Percentiles rank a stretch among this genome's conserved stretches.
Conservation (phyloP, 805 yeast species). For the Yamadazyma sp. region DNA sequence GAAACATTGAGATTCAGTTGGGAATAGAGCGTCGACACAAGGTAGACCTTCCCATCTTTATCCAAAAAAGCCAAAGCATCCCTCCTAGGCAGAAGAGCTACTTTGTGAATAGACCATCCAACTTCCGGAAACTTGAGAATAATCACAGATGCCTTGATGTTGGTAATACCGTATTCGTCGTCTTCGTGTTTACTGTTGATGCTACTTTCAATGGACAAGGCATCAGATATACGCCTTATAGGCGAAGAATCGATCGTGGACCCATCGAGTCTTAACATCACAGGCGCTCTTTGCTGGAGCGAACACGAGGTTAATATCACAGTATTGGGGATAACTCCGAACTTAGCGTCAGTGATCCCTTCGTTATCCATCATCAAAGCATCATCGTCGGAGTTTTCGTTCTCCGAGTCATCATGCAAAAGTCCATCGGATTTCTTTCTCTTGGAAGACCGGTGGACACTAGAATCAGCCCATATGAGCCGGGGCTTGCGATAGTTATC, state of each 20-base stretch:
- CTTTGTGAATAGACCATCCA: conserved; percentile 74
- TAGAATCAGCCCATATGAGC: conserved; percentile 37
- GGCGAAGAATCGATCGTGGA: conserved; percentile 48
- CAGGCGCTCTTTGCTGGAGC: conserved; percentile 31
- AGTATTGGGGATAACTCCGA: conserved; percentile 44
- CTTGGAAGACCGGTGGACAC: conserved; percentile 15
- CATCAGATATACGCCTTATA: conserved; percentile 10
- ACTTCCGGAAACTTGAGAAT: conserved; percentile 68
- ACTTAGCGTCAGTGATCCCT: conserved; percentile 78
- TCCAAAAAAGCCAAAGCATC: conserved; percentile 82
- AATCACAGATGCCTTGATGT: conserved; percentile 35
- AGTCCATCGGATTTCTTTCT: conserved; percentile 18
- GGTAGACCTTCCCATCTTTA: conserved; percentile 71
- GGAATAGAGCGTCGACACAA: conserved; percentile 59
- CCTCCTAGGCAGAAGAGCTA: conserved; percentile 79
- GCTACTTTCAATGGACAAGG: conserved; percentile 14
- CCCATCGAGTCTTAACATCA: conserved; percentile 35
- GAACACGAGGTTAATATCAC: conserved; percentile 39
- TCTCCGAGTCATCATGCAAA: conserved; percentile 16
- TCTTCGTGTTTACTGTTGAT: conserved; percentile 15
- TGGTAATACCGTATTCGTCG: conserved; percentile 43
- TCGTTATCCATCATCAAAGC: conserved; percentile 65
- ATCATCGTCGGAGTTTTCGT: conserved; percentile 21
- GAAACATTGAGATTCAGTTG: conserved; percentile 17
- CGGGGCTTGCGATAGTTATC: conserved; percentile 38